Base-by-base conservation (phyloP, 306 rosid genomes). In the Adenanthera pavonina region DNA sequence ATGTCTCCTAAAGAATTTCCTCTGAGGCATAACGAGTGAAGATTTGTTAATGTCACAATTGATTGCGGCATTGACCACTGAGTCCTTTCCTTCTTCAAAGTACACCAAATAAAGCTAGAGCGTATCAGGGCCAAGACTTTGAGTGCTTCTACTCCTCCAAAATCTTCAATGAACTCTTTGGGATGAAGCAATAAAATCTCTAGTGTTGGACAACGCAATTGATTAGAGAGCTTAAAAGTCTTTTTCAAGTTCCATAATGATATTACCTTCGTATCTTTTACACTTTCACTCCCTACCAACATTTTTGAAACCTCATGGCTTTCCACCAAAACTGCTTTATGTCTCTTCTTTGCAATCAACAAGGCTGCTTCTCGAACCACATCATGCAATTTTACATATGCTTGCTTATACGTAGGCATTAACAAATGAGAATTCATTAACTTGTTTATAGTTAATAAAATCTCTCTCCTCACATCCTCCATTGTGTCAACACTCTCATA, bases 331-430 rank as follows among this genome's bases (percentile, higher is more conserved):
- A 30, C 2, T 77, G 3, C 73, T 30, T 77, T 34, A 33, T 16
- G 0, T 6, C 8, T 11, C 12, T 62, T 6, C 5, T 20, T 5
- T 64, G 80, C 6, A 0, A 77, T 48, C 80, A 73, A 64, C 13
- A 77, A 62, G 5, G 61, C 80, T 2, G 64, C 48, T 46, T 77
- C 36, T 0, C 38, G 64, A 64, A 64, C 73, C 4, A 77, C 1
- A 14, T 77, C 73, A 34, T 77, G 80, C 61, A 64, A 35, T 47
- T 34, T 77, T 4, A 54, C 60, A 17, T 3, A n/a, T 54, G 60
- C 61, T 11, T 10, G 8, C 0, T 0, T 0, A 10, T 0, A 1
- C 1, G 7, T 5, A 15, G 17, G 19, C 34, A 77, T 48, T 1
- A 77, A 14, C 35, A 77, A n/a, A 77, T 19, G 47, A 48, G 49